These are phyloP conservation scores for Amanita subjunquillea DNA, from an alignment of 768 basidiomycete species.

Conservation along the genomic window DNA sequence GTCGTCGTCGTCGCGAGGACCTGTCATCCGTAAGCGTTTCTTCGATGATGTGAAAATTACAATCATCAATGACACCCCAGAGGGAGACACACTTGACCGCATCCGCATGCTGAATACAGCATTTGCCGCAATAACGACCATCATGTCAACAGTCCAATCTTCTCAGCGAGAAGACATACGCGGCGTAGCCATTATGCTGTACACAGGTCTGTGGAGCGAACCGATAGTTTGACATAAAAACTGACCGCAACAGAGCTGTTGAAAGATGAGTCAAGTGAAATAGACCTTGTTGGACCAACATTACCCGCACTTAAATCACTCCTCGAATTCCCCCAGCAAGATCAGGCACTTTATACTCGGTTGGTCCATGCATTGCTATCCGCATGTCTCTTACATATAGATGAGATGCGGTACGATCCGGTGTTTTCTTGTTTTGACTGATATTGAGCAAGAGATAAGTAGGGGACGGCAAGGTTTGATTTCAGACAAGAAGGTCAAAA, in stretches of 20 bases:
- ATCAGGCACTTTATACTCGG: constrained; percentile 45
- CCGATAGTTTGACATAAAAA: neutral
- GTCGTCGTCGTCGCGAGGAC: constrained; percentile 41
- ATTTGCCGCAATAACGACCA: constrained; percentile 48
- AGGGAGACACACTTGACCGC: constrained; percentile 45
- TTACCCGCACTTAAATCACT: constrained; percentile 73
- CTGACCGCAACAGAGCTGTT: constrained; percentile 46
- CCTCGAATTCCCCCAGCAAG: constrained; percentile 41
- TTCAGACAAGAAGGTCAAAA: constrained; percentile 78
- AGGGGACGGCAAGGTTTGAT: constrained; percentile 75
- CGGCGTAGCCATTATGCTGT: constrained; percentile 69
- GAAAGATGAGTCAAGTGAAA: constrained; percentile 73
- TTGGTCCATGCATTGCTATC: constrained; percentile 78
- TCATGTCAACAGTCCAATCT: constrained; percentile 47
- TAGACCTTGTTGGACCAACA: constrained; percentile 73
- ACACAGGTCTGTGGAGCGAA: constrained; percentile 41
- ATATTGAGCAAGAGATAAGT: constrained; percentile 2
- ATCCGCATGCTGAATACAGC: constrained; percentile 54
- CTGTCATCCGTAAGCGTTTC: constrained; percentile 36
- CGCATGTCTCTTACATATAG: constrained; percentile 74
- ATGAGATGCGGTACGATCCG: constrained; percentile 76
- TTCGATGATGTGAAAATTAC: neutral
- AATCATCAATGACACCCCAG: constrained; percentile 14
- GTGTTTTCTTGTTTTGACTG: neutral
- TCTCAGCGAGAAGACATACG: constrained; percentile 65